Conservation (phyloP, 257 asterid genomes). For the Handroanthus guayacan region DNA sequence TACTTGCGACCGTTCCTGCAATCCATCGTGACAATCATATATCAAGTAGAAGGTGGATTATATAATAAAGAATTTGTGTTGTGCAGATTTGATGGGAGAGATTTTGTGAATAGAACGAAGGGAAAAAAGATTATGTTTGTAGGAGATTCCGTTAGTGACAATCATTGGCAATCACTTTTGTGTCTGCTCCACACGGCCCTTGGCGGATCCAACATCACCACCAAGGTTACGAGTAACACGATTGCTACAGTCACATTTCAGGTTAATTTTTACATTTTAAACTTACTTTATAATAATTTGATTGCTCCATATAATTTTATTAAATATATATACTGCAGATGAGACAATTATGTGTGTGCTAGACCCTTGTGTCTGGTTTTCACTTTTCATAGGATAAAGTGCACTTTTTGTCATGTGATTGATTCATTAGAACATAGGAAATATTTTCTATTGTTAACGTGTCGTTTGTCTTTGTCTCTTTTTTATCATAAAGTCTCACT, state of each 20-base stretch:
- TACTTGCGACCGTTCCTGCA: neutral
- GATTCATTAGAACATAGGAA: too few species aligned
- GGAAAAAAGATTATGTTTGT: constrained; percentile 67
- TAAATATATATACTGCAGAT: too few species aligned
- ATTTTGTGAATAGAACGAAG: constrained; percentile 54
- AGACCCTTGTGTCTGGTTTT: too few species aligned
- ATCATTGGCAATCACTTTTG: constrained; percentile 59
- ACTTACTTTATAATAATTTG: neutral
- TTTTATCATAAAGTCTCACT: too few species aligned
- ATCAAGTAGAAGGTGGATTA: too few species aligned
- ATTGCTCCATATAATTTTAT: neutral
- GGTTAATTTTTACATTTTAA: constrained; percentile 39
- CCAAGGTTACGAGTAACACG: neutral
- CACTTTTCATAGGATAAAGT: too few species aligned
- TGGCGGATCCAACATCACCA: constrained; percentile 36
- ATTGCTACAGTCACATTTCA: constrained; percentile 45
- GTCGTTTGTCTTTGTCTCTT: too few species aligned
- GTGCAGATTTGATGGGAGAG: constrained; percentile 58
- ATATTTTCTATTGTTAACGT: too few species aligned
- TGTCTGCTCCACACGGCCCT: constrained; percentile 54
- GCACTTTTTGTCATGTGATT: too few species aligned
- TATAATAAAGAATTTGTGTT: neutral
- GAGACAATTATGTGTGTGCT: too few species aligned
- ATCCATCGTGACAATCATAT: too few species aligned
- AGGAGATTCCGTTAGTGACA: constrained; percentile 71